These are phyloP conservation scores for Colletotrichum cuscutae DNA, from an alignment of 2,329 filamentous ascomycete species.

Conservation along the genomic window DNA sequence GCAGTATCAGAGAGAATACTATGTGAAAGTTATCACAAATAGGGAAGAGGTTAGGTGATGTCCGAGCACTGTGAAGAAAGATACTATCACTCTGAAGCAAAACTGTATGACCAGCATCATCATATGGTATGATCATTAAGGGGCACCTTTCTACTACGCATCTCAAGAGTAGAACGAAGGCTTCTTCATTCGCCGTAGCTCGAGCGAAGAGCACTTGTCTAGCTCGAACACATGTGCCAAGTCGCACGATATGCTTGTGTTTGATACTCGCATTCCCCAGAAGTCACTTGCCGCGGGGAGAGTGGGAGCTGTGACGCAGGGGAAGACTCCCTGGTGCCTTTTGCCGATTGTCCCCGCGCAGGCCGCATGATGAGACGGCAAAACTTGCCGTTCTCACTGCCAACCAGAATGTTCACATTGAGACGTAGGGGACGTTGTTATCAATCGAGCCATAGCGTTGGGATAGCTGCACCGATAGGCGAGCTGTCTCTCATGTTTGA, in stretches of 20 bases:
- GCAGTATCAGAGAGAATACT: neutral
- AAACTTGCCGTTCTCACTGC: neutral
- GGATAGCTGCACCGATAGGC: constrained; percentile 8
- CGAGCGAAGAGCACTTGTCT: neutral
- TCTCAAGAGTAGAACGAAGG: neutral
- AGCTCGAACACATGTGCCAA: neutral
- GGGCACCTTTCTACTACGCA: neutral
- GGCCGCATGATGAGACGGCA: neutral
- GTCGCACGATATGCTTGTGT: neutral
- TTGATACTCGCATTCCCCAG: neutral
- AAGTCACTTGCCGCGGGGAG: neutral
- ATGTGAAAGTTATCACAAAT: neutral
- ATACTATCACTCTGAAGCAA: neutral
- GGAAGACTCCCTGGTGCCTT: neutral
- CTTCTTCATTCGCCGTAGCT: neutral
- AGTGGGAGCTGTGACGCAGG: neutral
- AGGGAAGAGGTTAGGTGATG: neutral
- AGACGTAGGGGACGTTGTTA: neutral
- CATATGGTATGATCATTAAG: neutral
- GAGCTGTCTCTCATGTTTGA: neutral
- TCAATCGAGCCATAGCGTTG: constrained; percentile 12
- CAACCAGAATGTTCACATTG: neutral
- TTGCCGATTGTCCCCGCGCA: neutral
- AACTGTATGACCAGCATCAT: neutral
- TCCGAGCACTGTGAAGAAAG: neutral